A percentile compares a stretch with the other conserved stretches of the same genome.
phyloP scores from a whole-genome alignment of 1,284 basidiomycete genomes.

The Rhizoctonia solani region DNA sequence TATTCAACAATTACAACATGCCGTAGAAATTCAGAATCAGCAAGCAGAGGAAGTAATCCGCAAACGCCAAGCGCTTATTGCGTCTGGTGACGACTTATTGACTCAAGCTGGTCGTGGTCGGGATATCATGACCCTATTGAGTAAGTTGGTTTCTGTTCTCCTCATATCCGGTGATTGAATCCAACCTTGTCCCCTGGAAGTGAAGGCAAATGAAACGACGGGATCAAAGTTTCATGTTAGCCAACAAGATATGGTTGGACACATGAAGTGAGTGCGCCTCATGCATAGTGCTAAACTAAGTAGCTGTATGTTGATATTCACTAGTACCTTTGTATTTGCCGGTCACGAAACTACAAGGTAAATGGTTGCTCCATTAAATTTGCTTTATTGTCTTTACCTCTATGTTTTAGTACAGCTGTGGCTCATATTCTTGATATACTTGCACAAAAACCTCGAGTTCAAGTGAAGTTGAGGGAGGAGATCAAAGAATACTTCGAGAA shows the following conservation, averaged over 20 bases:
- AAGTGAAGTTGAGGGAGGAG: constrained; percentile 60
- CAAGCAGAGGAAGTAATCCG: constrained; percentile 51
- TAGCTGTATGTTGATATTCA: background rate
- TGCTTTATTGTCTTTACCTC: background rate
- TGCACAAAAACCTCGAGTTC: constrained; percentile 49
- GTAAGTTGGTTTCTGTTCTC: constrained; percentile 37
- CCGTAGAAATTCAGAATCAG: constrained; percentile 55
- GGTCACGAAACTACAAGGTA: constrained; percentile 41
- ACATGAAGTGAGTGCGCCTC: constrained; percentile 50
- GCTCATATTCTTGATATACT: constrained; percentile 53
- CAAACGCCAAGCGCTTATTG: constrained; percentile 42
- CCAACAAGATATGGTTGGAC: constrained; percentile 50
- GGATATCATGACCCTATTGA: constrained; percentile 54
- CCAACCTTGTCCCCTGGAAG: too few species aligned
- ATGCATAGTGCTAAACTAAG: background rate
- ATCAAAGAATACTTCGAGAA: constrained; percentile 46
- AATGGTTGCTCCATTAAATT: background rate
- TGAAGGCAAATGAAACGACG: constrained; percentile 46
- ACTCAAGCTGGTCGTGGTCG: constrained; percentile 44
- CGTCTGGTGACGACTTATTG: constrained; percentile 39
- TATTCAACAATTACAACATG: constrained; percentile 53
- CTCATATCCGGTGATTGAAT: too few species aligned
- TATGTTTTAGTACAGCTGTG: constrained; percentile 45
- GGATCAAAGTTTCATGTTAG: constrained; percentile 49
- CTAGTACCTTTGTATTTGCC: constrained; percentile 22